Conservation (phyloP, 2,329 filamentous ascomycete genomes). For the Penicillium sp. region DNA sequence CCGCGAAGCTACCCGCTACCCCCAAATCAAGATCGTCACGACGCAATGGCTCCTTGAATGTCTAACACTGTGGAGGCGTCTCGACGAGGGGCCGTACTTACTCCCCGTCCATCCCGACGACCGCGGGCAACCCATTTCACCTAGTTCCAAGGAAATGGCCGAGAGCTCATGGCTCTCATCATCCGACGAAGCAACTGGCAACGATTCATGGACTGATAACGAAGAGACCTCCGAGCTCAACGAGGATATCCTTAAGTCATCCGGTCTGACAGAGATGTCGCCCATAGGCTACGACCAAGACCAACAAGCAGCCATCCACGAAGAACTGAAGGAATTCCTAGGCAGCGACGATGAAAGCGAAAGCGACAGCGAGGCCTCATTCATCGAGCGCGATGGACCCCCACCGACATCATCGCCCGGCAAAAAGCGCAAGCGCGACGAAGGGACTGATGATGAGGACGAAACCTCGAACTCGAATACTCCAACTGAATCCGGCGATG, state of each 20-base stretch:
- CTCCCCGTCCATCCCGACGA: conserved; percentile 76
- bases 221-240: conserved; percentile 38
- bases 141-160: conserved; percentile 47
- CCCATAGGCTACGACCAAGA: conserved; percentile 63
- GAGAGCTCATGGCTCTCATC: conserved; percentile 52
- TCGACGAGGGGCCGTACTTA: conserved; percentile 80
- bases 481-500: conserved; percentile 43
- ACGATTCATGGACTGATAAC: conserved; percentile 51
- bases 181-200: conserved; percentile 54
- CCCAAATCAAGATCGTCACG: conserved; percentile 86
- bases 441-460: conserved; percentile 27
- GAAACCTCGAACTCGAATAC: conserved; percentile 41
- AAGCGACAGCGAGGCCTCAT: conserved; percentile 53
- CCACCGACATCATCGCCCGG: conserved; percentile 22
- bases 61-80: conserved; percentile 78
- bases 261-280: conserved; percentile 55
- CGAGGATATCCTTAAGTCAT: conserved; percentile 57
- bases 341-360: conserved; percentile 54
- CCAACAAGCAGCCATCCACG: conserved; percentile 68
- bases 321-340: conserved; percentile 78
- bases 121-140: conserved; percentile 51
- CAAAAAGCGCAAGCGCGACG: conserved; percentile 46
- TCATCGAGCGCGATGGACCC: conserved; percentile 24
- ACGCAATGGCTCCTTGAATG: conserved; percentile 88
- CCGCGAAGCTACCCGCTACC: conserved; percentile 77